Evolutionary conservation across 495 filamentous ascomycete species (phyloP), one percentile per base, ranked within the genome.

Genomic region (Apodospora peruviana): DNA sequence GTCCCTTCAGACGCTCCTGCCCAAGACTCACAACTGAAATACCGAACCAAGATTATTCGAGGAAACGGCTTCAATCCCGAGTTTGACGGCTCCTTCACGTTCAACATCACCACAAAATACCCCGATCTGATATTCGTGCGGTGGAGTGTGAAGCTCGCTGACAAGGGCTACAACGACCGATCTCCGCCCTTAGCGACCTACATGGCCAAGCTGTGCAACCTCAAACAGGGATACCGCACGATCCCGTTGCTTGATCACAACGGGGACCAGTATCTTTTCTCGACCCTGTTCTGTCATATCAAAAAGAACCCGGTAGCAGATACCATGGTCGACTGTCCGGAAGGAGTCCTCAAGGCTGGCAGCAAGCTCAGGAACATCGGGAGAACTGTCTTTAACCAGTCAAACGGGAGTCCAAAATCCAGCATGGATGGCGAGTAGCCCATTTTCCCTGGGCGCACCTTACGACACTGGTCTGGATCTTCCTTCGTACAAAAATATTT

Each of bases 171-270:
- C 45, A 82, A 72, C 61, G 84, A 84, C 55, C 74, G 78, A 55
- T 71, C 72, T 45, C 69, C 75, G n/a, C 80, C 83, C 14, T 65
- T 96, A 37, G 93, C 90, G 3, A 90, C 82, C 5, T 97, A 88
- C 65, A 96, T 89, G 2, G 93, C 87, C 35, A 97, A 96, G 68
- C 81, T 98, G 37, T 85, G 73, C 70, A 90, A 82, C 52, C 75
- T 98, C 21, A 88, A 91, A 57, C 83, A 95, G 65, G 93, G 93
- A n/a, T 98, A 94, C 59, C 91, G 91, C 42, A 94, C 95, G 55
- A 76, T 98, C 34, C 93, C 91, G n/a, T 75, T 98, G n/a, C 84
- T 84, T 58, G 87, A 96, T 65, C 75, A 78, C 38, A 86, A 88
- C 48, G 93, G 91, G 44, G 90, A 96, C 47, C 88, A 87, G 52